These are phyloP conservation scores for Gautieria morchelliformis DNA, from an alignment of 768 basidiomycete genomes.

Conservation along the genomic window DNA sequence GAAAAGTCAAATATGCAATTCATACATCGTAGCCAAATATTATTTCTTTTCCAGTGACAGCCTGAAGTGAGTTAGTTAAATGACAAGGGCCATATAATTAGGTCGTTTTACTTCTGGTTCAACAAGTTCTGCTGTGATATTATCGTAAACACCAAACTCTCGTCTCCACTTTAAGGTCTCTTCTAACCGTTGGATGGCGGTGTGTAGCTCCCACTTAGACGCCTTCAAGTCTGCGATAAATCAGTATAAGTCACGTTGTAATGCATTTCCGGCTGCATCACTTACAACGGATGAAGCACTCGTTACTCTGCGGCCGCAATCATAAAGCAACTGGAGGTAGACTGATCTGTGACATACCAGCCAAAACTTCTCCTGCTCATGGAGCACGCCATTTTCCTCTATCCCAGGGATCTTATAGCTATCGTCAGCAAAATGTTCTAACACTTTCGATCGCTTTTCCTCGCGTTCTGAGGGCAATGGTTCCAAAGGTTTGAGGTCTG, in stretches of 20 bases:
- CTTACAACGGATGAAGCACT: constrained; percentile 57
- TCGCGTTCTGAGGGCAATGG: constrained; percentile 35
- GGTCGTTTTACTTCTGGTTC: constrained; percentile 32
- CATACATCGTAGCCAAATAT: constrained; percentile 61
- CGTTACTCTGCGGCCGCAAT: constrained; percentile 35
- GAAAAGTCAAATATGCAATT: not conserved
- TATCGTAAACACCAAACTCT: constrained; percentile 64
- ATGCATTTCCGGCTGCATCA: no score
- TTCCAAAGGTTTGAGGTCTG: constrained; percentile 15
- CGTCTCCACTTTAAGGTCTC: constrained; percentile 71
- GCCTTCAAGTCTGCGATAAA: constrained; percentile 54
- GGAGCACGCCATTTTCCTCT: constrained; percentile 34
- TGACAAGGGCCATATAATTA: not conserved
- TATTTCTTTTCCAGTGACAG: constrained; percentile 74
- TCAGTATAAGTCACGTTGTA: not conserved
- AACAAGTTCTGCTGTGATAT: constrained; percentile 47
- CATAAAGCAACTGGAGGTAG: not conserved
- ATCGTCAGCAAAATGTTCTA: constrained; percentile 47
- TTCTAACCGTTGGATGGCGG: constrained; percentile 57
- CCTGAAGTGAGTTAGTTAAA: constrained; percentile 27
- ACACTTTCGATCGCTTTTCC: constrained; percentile 41
- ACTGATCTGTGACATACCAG: constrained; percentile 32
- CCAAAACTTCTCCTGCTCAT: constrained; percentile 70
- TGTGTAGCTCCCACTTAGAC: constrained; percentile 54
- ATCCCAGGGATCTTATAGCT: constrained; percentile 44